Evolutionary conservation across 495 filamentous ascomycete species (phyloP).

Genomic region (Penicillium canescens): DNA sequence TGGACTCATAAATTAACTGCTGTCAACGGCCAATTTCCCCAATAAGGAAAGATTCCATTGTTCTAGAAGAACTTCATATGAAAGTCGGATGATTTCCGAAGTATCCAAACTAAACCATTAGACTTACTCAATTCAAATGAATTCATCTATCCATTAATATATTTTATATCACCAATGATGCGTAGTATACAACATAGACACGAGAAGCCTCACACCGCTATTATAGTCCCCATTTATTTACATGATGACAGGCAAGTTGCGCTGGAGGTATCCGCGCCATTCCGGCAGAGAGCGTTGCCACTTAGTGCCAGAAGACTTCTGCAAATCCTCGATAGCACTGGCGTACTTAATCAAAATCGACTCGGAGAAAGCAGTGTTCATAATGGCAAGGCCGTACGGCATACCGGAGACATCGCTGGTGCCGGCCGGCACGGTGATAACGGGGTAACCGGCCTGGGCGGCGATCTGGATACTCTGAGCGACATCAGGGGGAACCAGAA

Average conservation of each 20-base stretch:
- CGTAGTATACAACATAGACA: conserved; percentile 3
- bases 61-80: no score
- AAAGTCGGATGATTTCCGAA: no score
- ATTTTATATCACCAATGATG: conserved; percentile 2
- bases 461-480: conserved; percentile 60
- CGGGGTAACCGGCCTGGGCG: conserved; percentile 65
- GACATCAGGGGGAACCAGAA: conserved; percentile 68
- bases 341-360: conserved; percentile 60
- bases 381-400: conserved; percentile 68
- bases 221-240: conserved; percentile 7
- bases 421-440: conserved; percentile 67
- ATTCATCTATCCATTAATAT: not conserved
- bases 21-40: no score
- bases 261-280: conserved; percentile 53
- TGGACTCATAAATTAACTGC: no score
- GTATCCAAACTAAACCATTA: no score
- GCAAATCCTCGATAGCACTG: conserved; percentile 69
- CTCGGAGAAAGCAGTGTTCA: conserved; percentile 67
- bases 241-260: conserved; percentile 50
- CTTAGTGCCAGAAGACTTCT: conserved; percentile 34
- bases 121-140: no score
- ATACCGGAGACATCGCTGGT: conserved; percentile 57
- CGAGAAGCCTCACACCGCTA: not conserved
- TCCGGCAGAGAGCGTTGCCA: conserved; percentile 48
- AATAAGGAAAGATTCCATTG: no score